Percentiles rank a stretch among this genome's conserved stretches.
Evolutionary conservation across 106 monocot species (phyloP).

Genomic region (Dendrobium catenatum): DNA sequence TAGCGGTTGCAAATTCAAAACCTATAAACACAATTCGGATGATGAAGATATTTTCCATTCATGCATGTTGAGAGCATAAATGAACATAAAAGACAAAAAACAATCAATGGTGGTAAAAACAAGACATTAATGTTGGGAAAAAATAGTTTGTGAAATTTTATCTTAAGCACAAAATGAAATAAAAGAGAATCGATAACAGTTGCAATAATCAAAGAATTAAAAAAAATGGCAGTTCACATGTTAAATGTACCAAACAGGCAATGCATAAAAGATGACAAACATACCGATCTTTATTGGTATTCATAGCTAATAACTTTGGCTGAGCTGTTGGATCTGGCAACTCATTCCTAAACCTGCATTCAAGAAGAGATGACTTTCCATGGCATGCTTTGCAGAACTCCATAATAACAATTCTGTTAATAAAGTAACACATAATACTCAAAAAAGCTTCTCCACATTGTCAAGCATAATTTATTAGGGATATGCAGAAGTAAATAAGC

Average conservation of each 20-base stretch:
- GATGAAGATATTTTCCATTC: not conserved
- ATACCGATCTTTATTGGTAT: constrained; percentile 56
- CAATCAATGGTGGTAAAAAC: not conserved
- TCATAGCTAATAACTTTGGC: constrained; percentile 49
- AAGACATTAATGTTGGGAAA: not conserved
- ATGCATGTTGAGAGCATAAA: not conserved
- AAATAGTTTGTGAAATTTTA: not conserved
- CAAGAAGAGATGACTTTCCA: constrained; percentile 8
- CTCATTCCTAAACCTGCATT: constrained; percentile 43
- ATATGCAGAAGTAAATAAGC: not conserved
- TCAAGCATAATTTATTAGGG: not conserved
- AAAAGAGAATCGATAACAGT: not conserved
- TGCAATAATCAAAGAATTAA: not conserved
- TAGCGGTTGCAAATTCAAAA: not conserved
- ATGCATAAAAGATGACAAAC: not conserved
- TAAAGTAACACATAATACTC: not conserved
- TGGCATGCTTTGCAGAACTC: constrained; percentile 1
- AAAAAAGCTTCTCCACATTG: not conserved
- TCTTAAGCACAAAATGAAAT: not conserved
- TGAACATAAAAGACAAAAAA: not conserved
- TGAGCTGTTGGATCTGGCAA: constrained; percentile 60
- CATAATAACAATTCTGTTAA: not conserved
- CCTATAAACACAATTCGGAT: not conserved
- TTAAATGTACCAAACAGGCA: not conserved
- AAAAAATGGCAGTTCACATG: not conserved